A percentile compares a stretch with the other conserved stretches of the same genome.
These are phyloP conservation scores for Biancaea sappan DNA, from an alignment of 306 rosid species.

Conservation along the genomic window DNA sequence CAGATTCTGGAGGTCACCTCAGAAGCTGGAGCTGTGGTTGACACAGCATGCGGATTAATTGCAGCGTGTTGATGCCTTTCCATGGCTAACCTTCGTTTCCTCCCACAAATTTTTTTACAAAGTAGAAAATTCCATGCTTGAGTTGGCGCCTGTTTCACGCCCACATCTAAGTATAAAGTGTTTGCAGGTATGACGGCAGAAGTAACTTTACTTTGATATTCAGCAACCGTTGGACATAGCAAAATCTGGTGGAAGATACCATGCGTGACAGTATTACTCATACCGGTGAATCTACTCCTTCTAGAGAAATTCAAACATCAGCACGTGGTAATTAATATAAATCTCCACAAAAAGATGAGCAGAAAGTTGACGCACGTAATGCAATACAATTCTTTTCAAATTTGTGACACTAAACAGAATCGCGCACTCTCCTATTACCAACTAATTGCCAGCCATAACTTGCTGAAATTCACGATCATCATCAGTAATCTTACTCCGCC, in stretches of 20 bases:
- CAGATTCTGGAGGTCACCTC: conserved; percentile 43
- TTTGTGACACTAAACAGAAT: neutral
- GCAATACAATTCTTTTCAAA: neutral
- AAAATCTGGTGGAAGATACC: conserved; percentile 65
- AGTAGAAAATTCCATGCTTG: conserved; percentile 47
- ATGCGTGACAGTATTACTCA: conserved; percentile 70
- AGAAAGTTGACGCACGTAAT: neutral
- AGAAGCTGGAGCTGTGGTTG: conserved; percentile 55
- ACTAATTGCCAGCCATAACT: neutral
- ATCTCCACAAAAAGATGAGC: conserved; percentile 10
- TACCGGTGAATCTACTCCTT: conserved; percentile 48
- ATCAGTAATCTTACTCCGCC: neutral
- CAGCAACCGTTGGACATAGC: conserved; percentile 51
- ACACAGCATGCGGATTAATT: conserved; percentile 60
- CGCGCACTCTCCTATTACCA: neutral
- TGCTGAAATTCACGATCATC: conserved; percentile 9
- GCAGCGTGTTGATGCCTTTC: conserved; percentile 39
- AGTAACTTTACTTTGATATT: conserved; percentile 59
- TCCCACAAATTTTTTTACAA: conserved; percentile 63
- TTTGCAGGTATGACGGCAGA: conserved; percentile 55
- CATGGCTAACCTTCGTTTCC: conserved; percentile 52
- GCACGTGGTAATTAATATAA: neutral
- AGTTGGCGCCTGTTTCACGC: conserved; percentile 49
- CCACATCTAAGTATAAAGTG: conserved; percentile 50
- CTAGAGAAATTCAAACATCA: conserved; percentile 48